These are phyloP conservation scores for Erodium chrysanthum DNA, from an alignment of 441 rosid genomes.

Conservation along the genomic window DNA sequence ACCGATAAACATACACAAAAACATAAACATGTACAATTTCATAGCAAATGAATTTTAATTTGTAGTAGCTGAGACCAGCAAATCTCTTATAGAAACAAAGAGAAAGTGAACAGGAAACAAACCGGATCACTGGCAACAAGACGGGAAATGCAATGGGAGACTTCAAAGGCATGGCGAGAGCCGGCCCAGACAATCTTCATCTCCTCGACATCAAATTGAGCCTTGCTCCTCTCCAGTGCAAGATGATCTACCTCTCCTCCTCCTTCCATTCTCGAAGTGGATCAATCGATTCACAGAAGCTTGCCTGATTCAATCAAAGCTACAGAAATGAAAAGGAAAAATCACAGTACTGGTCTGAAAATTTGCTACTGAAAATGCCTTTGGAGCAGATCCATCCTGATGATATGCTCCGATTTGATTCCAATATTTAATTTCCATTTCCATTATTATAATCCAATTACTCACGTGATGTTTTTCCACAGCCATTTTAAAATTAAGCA, in stretches of 20 bases:
- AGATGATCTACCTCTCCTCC: constrained; percentile 37
- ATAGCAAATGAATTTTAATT: no score
- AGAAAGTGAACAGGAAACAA: neutral
- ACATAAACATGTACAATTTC: no score
- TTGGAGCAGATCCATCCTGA: no score
- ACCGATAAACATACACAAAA: no score
- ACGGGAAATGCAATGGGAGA: constrained; percentile 72
- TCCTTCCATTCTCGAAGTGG: constrained; percentile 31
- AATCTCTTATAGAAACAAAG: no score
- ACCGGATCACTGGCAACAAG: constrained; percentile 93
- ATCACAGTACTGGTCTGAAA: neutral
- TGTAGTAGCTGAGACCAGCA: neutral
- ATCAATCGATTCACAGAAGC: neutral
- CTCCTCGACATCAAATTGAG: constrained; percentile 64
- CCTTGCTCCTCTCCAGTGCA: constrained; percentile 59
- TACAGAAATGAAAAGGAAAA: neutral
- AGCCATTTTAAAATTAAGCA: no score
- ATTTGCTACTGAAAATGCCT: neutral
- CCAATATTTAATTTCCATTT: no score
- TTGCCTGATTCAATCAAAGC: neutral
- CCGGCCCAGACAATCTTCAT: constrained; percentile 96
- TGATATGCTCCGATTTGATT: no score
- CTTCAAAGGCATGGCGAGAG: constrained; percentile 63
- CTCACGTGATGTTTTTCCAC: no score
- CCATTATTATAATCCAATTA: no score